Percentiles rank a stretch among this genome's conserved stretches.
Conservation (phyloP, 202 grass and related monocot species). For the Schoenoplectus triqueter region DNA sequence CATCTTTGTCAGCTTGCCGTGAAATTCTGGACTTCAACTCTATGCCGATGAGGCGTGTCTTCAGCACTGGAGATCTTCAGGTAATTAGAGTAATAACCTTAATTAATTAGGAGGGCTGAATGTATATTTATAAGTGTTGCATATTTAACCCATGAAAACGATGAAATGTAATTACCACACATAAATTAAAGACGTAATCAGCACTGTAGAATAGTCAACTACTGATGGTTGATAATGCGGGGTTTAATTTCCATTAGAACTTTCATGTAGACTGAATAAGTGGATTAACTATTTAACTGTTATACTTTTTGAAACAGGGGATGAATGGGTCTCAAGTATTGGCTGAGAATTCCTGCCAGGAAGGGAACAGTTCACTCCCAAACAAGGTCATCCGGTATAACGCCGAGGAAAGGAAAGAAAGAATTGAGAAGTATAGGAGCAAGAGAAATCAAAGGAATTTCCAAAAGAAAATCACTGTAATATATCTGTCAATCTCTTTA, state of each 20-base stretch:
- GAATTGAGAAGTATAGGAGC: constrained; percentile 83
- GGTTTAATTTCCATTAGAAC: constrained; percentile 1
- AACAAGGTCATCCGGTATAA: constrained; percentile 50
- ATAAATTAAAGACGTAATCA: background rate
- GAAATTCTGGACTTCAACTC: constrained; percentile 43
- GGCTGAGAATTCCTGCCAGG: constrained; percentile 25
- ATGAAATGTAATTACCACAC: background rate
- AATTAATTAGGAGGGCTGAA: background rate
- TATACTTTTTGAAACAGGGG: constrained; percentile 41
- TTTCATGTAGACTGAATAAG: background rate
- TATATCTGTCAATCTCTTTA: constrained; percentile 2
- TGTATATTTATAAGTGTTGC: background rate
- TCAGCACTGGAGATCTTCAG: constrained; percentile 59
- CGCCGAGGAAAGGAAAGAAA: constrained; percentile 84
- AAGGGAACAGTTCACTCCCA: background rate
- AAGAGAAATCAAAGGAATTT: constrained; percentile 94
- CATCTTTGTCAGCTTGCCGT: constrained; percentile 22
- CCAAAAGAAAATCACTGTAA: constrained; percentile 91
- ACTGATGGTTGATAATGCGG: constrained; percentile 1
- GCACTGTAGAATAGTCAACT: background rate
- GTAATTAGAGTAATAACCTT: background rate
- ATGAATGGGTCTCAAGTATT: constrained; percentile 38
- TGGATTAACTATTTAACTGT: background rate
- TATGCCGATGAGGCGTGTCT: constrained; percentile 35
- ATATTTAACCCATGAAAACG: background rate